A percentile compares a stretch with the other conserved stretches of the same genome.
phyloP scores from a whole-genome alignment of 345 rosid species.

The Odontarrhena argentea region DNA sequence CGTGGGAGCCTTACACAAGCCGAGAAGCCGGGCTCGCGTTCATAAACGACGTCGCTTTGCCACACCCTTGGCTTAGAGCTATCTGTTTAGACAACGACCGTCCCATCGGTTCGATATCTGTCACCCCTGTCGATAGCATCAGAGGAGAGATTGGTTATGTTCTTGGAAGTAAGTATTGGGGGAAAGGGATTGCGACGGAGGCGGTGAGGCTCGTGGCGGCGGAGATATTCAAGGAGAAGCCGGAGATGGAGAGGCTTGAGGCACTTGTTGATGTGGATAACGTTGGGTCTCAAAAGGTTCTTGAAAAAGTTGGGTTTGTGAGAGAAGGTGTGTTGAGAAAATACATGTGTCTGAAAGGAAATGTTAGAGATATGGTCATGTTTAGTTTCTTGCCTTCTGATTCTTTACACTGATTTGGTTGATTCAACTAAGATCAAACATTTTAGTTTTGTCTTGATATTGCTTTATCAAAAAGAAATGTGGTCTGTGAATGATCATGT shows the following conservation, averaged over 20 bases:
- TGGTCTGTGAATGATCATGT: not conserved
- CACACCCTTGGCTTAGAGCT: conserved; percentile 69
- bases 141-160: conserved; percentile 60
- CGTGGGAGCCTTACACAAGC: conserved; percentile 56
- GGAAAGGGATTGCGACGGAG: conserved; percentile 59
- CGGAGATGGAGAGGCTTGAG: conserved; percentile 62
- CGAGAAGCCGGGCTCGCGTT: conserved; percentile 50
- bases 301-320: conserved; percentile 67
- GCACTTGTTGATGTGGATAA: conserved; percentile 63
- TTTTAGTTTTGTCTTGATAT: not conserved
- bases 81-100: conserved; percentile 51
- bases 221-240: conserved; percentile 53
- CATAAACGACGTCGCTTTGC: conserved; percentile 38
- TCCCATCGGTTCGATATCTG: conserved; percentile 58
- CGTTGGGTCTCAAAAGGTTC: conserved; percentile 59
- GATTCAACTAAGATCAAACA: conserved; percentile 1
- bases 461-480: not conserved
- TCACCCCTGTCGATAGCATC: conserved; percentile 50
- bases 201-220: conserved; percentile 53
- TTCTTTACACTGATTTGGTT: conserved; percentile 29
- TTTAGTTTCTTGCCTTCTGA: conserved; percentile 67
- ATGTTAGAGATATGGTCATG: conserved; percentile 56
- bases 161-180: conserved; percentile 54
- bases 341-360: conserved; percentile 48
- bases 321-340: conserved; percentile 71